Base-by-base conservation (phyloP, 2,329 filamentous ascomycete genomes). In the Ustilaginoidea virens region DNA sequence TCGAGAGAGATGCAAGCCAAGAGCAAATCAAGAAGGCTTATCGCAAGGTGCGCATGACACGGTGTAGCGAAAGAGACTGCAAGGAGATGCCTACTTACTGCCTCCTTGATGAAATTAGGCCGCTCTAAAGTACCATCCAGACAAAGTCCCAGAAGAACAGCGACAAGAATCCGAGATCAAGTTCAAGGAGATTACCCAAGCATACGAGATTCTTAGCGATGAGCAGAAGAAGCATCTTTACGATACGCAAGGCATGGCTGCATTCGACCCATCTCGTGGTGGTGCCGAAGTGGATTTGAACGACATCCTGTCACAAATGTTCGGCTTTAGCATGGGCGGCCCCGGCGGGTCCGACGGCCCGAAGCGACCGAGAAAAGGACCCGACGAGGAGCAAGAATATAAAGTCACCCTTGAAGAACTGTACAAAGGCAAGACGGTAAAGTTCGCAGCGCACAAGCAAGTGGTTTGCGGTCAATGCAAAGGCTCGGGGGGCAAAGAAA, bases 341-440 rank as follows among this genome's bases (percentile, higher is more conserved):
- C 55, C 54, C 8, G 61, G 61, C 6, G 62, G 63, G 36, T 51
- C 53, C n/a, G 63, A 61, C 19, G 63, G 66, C 3, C 70, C 72
- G 8, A 62, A 61, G 39, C 63, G 67, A 39, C 74, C 75, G 15
- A 65, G 76, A 34, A 79, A 74, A 43, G 85, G 87, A 25, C 73
- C 69, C 30, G 76, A 86, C 41, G 87, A 94, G 53, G 78, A 92
- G 50, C 82, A 92, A 45, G 72, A 82, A 43, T 96, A 98, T 57
- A 76, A 85, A 50, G 81, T 96, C 33, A 80, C 74, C 2, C 60
- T 98, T 34, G 90, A 96, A 52, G 90, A 98, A 55, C 66, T 98
- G 18, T 98, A 96, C 68, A 94, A 92, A 60, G 90, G 90, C 45
- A 94, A 96, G 66, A 94, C 90, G 1, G 90, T 92, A 48, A 90